Conservation (phyloP, 139 green algal species). For the Chlamydomonas eustigma region DNA sequence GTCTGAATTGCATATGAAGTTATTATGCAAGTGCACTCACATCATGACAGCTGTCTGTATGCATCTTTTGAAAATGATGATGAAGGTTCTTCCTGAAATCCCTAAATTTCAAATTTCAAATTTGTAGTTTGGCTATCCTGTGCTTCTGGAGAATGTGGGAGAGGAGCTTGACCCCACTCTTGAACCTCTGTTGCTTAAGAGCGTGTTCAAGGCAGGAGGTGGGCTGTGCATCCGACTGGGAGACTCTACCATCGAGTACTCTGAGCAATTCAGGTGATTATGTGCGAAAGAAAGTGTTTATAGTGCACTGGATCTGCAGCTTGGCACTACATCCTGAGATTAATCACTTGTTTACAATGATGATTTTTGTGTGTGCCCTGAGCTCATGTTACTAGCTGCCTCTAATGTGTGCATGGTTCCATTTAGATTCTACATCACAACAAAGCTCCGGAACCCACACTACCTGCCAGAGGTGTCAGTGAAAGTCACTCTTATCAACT, state of each 20-base stretch:
- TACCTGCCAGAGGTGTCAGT: conserved; percentile 71
- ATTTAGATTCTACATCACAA: conserved; percentile 79
- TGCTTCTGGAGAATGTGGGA: conserved; percentile 17
- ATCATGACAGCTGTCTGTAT: too few species aligned
- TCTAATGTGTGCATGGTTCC: too few species aligned
- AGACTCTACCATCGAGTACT: conserved; percentile 70
- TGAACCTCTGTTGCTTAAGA: conserved; percentile 72
- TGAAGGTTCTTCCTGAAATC: too few species aligned
- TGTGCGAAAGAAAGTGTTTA: too few species aligned
- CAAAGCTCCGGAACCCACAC: conserved; percentile 79
- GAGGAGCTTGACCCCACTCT: conserved; percentile 74
- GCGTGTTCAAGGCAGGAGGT: conserved; percentile 61
- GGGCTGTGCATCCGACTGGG: conserved; percentile 61
- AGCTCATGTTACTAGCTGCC: too few species aligned
- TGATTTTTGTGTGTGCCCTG: neutral
- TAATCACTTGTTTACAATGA: neutral
- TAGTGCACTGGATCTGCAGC: too few species aligned
- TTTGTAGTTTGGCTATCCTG: conserved; percentile 4
- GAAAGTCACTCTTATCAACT: conserved; percentile 74
- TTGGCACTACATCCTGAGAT: too few species aligned
- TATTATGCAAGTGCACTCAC: too few species aligned
- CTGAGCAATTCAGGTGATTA: conserved; percentile 51
- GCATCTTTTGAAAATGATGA: too few species aligned
- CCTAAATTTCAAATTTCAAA: too few species aligned
- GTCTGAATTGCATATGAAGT: too few species aligned